A percentile compares a stretch with the other conserved stretches of the same genome.
These are phyloP conservation scores for Thermothielavioides terrestris DNA, from an alignment of 495 filamentous ascomycete species.

Conservation along the genomic window DNA sequence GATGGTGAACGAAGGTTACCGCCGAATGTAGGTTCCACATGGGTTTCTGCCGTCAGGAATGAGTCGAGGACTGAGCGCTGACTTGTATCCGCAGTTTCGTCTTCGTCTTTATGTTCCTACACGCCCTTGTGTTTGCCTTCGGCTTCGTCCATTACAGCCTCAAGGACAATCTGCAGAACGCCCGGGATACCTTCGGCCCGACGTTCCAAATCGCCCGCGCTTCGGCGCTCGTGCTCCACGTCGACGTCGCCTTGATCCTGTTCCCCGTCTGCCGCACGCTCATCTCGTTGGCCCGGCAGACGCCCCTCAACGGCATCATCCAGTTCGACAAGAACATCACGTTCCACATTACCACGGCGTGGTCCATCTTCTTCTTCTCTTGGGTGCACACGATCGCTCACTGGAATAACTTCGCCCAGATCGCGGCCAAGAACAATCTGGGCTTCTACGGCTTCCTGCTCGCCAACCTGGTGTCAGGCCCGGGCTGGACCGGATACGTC, in stretches of 20 bases:
- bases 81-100: conserved; percentile 56
- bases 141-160: conserved; percentile 67
- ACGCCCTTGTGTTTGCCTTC: conserved; percentile 61
- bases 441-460: conserved; percentile 63
- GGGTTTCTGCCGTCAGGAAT: neutral
- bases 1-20: conserved; percentile 74
- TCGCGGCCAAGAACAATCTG: conserved; percentile 59
- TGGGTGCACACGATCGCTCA: conserved; percentile 74
- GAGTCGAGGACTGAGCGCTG: conserved; percentile 15
- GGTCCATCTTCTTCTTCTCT: conserved; percentile 74
- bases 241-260: conserved; percentile 67
- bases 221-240: conserved; percentile 61
- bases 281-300: conserved; percentile 65
- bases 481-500: conserved; percentile 71
- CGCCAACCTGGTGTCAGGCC: conserved; percentile 62
- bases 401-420: conserved; percentile 71
- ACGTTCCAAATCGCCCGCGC: conserved; percentile 66
- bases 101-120: conserved; percentile 56
- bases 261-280: conserved; percentile 72
- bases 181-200: conserved; percentile 55
- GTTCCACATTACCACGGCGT: conserved; percentile 71
- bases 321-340: conserved; percentile 77
- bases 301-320: conserved; percentile 67
- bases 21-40: conserved; percentile 50
- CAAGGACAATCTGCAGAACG: conserved; percentile 57